Percentiles rank a stretch among this genome's conserved stretches.
Conservation (phyloP, 2,329 filamentous ascomycete genomes). For the Fusarium staphyleae region DNA sequence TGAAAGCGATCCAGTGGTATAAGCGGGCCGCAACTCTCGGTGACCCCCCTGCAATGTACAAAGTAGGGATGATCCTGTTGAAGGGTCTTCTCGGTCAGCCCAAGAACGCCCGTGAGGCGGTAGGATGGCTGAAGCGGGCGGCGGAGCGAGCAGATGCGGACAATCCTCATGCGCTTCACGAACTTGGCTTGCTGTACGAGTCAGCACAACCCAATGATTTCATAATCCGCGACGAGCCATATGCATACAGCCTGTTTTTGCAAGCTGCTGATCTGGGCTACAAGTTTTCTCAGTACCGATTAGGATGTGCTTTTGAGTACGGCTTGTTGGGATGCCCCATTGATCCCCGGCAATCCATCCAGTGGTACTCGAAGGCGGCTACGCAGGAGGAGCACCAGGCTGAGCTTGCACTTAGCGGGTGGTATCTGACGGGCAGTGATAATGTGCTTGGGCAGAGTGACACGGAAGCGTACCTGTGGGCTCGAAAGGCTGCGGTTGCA, state of each 20-base stretch:
- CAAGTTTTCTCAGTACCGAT: constrained; percentile 91
- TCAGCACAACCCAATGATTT: constrained; percentile 71
- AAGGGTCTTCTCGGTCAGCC: constrained; percentile 92
- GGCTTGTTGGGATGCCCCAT: constrained; percentile 82
- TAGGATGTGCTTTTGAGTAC: constrained; percentile 90
- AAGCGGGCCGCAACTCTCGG: constrained; percentile 89
- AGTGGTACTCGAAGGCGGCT: constrained; percentile 92
- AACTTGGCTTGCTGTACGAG: constrained; percentile 74
- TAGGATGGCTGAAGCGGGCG: constrained; percentile 91
- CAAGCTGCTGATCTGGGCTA: constrained; percentile 89
- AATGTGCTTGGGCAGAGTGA: constrained; percentile 91
- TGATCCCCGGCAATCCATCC: constrained; percentile 84
- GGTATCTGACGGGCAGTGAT: constrained; percentile 92
- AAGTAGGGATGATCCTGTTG: constrained; percentile 93
- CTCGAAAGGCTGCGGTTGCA: constrained; percentile 86
- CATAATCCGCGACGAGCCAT: constrained; percentile 80
- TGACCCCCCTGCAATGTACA: constrained; percentile 96
- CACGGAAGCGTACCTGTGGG: constrained; percentile 97
- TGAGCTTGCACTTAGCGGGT: constrained; percentile 84
- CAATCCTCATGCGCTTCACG: constrained; percentile 94
- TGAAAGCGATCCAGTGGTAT: constrained; percentile 99
- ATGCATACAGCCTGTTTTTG: constrained; percentile 81
- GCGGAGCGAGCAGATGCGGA: constrained; percentile 86
- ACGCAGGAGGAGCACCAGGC: constrained; percentile 93
- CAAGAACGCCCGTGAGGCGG: constrained; percentile 82